Conservation (phyloP, 2,329 filamentous ascomycete species). For the Triangularia verruculosa region DNA sequence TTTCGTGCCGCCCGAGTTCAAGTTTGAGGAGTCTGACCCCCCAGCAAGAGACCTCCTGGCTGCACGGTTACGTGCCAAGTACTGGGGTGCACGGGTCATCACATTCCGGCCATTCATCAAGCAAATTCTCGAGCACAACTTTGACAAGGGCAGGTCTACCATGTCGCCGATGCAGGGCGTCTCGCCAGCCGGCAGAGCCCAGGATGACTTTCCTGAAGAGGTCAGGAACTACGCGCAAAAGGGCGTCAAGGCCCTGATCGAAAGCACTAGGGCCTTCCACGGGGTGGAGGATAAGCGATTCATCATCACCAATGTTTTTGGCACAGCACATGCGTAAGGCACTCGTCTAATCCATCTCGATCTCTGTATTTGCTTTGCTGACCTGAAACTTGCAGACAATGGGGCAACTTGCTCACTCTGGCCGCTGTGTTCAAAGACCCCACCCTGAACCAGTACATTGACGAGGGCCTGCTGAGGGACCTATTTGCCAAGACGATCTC, state of each 20-base stretch:
- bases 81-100: slow-evolving; percentile 88
- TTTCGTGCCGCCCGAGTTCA: slow-evolving; percentile 50
- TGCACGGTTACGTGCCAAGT: slow-evolving; percentile 86
- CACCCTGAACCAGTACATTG: slow-evolving; percentile 56
- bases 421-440: slow-evolving; percentile 73
- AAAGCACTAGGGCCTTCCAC: slow-evolving; percentile 82
- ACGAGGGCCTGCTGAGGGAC: slow-evolving; percentile 50
- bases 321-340: slow-evolving; percentile 89
- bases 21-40: slow-evolving; percentile 63
- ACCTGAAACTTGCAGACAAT: slow-evolving; percentile 59
- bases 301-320: slow-evolving; percentile 93
- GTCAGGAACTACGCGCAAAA: slow-evolving; percentile 54
- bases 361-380: slow-evolving; percentile 6
- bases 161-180: slow-evolving; percentile 16
- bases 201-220: slow-evolving; percentile 35
- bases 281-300: slow-evolving; percentile 61
- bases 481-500: slow-evolving; percentile 72
- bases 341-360: slow-evolving; percentile 1
- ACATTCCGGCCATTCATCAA: slow-evolving; percentile 75
- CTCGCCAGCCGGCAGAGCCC: not conserved
- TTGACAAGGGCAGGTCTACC: slow-evolving; percentile 31
- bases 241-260: slow-evolving; percentile 72
- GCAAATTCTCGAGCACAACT: slow-evolving; percentile 51
- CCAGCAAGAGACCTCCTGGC: slow-evolving; percentile 74
- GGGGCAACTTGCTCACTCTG: slow-evolving; percentile 91